A percentile compares a stretch with the other conserved stretches of the same genome.
phyloP scores from a whole-genome alignment of 2,329 filamentous ascomycete species.

The Aspergillus ochraceus region DNA sequence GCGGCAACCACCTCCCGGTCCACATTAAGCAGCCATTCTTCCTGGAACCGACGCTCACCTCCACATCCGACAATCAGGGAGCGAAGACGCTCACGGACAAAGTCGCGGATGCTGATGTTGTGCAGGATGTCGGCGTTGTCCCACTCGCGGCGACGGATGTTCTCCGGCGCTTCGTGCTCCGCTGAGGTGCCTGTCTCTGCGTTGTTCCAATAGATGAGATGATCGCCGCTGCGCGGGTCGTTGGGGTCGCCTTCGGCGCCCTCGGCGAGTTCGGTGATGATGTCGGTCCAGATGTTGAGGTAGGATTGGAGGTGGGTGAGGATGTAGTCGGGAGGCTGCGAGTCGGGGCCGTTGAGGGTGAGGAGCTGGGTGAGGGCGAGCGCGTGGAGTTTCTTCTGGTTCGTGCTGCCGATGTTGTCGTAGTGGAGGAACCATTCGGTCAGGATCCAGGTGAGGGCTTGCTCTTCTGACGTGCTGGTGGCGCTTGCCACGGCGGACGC shows the following conservation, averaged over 20 bases:
- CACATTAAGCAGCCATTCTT: slow-evolving; percentile 45
- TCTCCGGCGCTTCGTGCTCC: slow-evolving; percentile 42
- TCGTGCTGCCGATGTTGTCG: slow-evolving; percentile 48
- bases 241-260: slow-evolving; percentile 39
- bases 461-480: slow-evolving; percentile 33
- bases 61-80: slow-evolving; percentile 41
- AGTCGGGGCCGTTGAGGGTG: slow-evolving; percentile 34
- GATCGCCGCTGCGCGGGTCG: slow-evolving; percentile 36
- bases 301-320: slow-evolving; percentile 48
- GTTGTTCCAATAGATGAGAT: slow-evolving; percentile 42
- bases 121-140: slow-evolving; percentile 44
- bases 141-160: slow-evolving; percentile 41
- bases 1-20: slow-evolving; percentile 43
- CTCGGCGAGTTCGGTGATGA: slow-evolving; percentile 46
- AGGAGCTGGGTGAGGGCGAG: slow-evolving; percentile 49
- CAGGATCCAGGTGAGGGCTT: slow-evolving; percentile 44
- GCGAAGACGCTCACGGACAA: slow-evolving; percentile 43
- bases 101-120: slow-evolving; percentile 46
- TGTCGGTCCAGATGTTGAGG: slow-evolving; percentile 49
- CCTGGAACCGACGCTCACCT: slow-evolving; percentile 43
- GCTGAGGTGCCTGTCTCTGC: slow-evolving; percentile 34
- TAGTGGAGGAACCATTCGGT: slow-evolving; percentile 51
- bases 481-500: slow-evolving; percentile 51
- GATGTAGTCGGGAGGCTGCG: slow-evolving; percentile 41
- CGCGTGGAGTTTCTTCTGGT: slow-evolving; percentile 49